These are phyloP conservation scores for Pulveroboletus sp. DNA, from an alignment of 768 basidiomycete genomes.

Conservation along the genomic window DNA sequence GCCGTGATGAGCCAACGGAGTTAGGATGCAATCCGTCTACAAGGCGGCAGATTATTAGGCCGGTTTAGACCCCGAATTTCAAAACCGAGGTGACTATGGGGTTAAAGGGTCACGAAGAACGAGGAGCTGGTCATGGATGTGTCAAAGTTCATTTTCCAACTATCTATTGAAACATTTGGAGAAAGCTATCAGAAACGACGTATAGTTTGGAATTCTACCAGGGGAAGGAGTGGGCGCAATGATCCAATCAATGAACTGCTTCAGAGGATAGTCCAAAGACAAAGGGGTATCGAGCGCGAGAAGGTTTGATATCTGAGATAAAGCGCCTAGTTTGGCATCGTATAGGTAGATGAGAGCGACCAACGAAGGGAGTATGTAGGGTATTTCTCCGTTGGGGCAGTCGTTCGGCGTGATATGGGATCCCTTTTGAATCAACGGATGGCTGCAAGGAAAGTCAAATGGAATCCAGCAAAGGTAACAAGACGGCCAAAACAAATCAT, in stretches of 20 bases:
- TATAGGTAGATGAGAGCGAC: not conserved
- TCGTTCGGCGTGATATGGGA: not conserved
- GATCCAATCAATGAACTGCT: not conserved
- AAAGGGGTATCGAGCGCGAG: not conserved
- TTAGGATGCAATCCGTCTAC: no score
- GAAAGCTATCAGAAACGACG: not conserved
- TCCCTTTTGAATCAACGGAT: not conserved
- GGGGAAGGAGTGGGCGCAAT: not conserved
- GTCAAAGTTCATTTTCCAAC: no score
- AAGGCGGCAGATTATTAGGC: no score
- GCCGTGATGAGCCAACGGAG: no score
- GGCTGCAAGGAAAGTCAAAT: not conserved
- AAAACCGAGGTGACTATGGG: no score
- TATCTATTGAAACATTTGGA: not conserved
- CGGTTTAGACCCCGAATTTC: no score
- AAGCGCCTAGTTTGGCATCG: not conserved
- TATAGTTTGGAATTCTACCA: not conserved
- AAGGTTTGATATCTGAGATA: not conserved
- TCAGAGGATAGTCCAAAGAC: not conserved
- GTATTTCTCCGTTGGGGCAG: not conserved
- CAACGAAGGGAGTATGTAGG: not conserved
- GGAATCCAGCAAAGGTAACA: constrained; percentile 1
- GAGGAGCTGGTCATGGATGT: no score
- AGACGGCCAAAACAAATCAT: not conserved
- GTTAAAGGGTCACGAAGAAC: no score